Base-by-base conservation (phyloP, 1,284 basidiomycete genomes). In the Gomphus bonarii region DNA sequence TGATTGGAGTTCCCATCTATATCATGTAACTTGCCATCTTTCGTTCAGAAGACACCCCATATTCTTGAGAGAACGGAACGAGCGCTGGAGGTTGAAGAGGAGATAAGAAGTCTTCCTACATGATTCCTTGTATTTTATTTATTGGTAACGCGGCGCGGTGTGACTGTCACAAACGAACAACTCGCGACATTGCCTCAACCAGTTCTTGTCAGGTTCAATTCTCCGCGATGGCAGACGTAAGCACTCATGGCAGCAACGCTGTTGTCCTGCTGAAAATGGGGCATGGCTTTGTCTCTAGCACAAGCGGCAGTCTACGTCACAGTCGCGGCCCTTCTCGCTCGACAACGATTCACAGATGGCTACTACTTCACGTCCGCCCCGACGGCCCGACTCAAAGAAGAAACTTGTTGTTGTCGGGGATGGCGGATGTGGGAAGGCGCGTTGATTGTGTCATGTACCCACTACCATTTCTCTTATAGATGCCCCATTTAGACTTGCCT, bases 351-450 rank as follows among this genome's bases (percentile, higher is more conserved):
- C 51, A 9, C 51, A 53, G 38, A 8, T 30, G 22, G 28, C 31
- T 44, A 28, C 46, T 25, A n/a, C 31, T 25, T 30, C 54, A 20
- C 55, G 50, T 25, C 48, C 59, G 30, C 30, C 53, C 36, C 63
- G 69, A 55, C 64, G 85, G 68, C 90, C 91, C 58, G 91, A 94
- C 68, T 68, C 88, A 61, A 92, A 91, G 74, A 80, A 84, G 65
- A 95, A 95, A 69, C 79, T 95, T 31, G 91, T 95, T 42, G 91
- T 95, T 44, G 91, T 95, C 38, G 87, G 87, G 61, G 89, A 91
- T 69, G 89, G 88, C 83, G 78, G 80, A 74, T 78, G 76, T 63
- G 80, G 80, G 25, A 82, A 82, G 68, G 81, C 78, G 36, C 78
- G 79, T 67, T 63, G 67, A 36, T 63, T 65, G 71, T 65, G 68